Evolutionary conservation across 2,329 filamentous ascomycete species (phyloP).

Genomic region (Nemania sp.): DNA sequence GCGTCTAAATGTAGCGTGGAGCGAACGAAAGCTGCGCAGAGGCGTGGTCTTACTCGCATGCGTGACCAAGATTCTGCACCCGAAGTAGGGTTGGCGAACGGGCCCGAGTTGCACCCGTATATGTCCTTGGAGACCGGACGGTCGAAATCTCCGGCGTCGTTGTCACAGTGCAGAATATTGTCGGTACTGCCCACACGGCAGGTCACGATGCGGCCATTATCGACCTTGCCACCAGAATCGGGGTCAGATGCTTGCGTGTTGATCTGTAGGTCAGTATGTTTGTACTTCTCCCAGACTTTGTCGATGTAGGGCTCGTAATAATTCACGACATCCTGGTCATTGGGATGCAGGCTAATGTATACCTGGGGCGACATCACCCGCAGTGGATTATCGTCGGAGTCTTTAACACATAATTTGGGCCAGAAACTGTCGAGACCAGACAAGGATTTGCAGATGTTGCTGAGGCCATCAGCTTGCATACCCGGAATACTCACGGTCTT

Average conservation of each 20-base stretch:
- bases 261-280: conserved; percentile 41
- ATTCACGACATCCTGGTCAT: conserved; percentile 26
- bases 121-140: conserved; percentile 49
- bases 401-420: conserved; percentile 44
- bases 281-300: conserved; percentile 47
- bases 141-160: conserved; percentile 43
- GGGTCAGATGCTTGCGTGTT: conserved; percentile 43
- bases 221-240: conserved; percentile 10
- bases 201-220: conserved; percentile 33
- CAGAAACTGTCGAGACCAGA: conserved; percentile 41
- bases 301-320: conserved; percentile 51
- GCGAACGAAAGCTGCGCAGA: conserved; percentile 52
- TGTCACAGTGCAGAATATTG: conserved; percentile 41
- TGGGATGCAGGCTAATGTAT: conserved; percentile 34
- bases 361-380: conserved; percentile 49
- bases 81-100: conserved; percentile 41
- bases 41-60: conserved; percentile 46
- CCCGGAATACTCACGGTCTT: conserved; percentile 42
- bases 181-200: conserved; percentile 41
- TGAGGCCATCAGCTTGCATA: conserved; percentile 41
- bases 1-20: conserved; percentile 49
- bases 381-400: conserved; percentile 41
- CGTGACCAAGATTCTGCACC: conserved; percentile 41
- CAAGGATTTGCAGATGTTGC: conserved; percentile 45
- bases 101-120: conserved; percentile 52